These are phyloP conservation scores for Nicotiana benthamiana DNA, from an alignment of 257 asterid species.

Conservation along the genomic window DNA sequence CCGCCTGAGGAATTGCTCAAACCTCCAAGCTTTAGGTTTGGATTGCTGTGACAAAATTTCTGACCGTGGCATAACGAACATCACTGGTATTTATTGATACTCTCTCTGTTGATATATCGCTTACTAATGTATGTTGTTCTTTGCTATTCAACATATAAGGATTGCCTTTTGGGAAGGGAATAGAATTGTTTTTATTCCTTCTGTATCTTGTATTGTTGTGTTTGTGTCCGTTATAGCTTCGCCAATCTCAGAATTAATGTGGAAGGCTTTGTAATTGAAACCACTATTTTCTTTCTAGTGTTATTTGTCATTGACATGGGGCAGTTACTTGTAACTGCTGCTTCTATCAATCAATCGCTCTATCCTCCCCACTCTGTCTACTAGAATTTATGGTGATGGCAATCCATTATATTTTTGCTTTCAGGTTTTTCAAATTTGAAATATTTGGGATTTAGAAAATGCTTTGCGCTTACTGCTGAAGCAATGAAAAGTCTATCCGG, in stretches of 20 bases:
- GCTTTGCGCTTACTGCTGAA: slow-evolving; percentile 56
- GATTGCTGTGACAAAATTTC: slow-evolving; percentile 74
- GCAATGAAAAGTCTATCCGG: slow-evolving; percentile 57
- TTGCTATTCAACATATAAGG: neutral
- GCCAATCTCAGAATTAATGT: neutral
- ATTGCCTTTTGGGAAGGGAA: neutral
- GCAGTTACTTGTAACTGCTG: neutral
- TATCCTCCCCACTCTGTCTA: neutral
- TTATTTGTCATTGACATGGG: neutral
- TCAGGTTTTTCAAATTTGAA: slow-evolving; percentile 68
- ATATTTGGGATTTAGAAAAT: slow-evolving; percentile 59
- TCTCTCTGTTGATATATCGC: neutral
- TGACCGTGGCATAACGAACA: slow-evolving; percentile 49
- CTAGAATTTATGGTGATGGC: neutral
- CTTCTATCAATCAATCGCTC: neutral
- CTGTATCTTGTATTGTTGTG: neutral
- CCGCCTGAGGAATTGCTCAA: slow-evolving; percentile 54
- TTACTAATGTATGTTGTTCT: neutral
- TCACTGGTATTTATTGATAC: slow-evolving; percentile 39
- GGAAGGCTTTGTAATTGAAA: neutral
- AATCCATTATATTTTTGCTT: neutral
- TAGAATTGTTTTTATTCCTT: neutral
- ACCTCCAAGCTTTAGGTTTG: slow-evolving; percentile 58
- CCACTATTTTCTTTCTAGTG: neutral
- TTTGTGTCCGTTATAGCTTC: neutral